Percentiles rank a stretch among this genome's conserved stretches.
These are phyloP conservation scores for Fusarium austroafricanum DNA, from an alignment of 2,329 filamentous ascomycete species.

Conservation along the genomic window DNA sequence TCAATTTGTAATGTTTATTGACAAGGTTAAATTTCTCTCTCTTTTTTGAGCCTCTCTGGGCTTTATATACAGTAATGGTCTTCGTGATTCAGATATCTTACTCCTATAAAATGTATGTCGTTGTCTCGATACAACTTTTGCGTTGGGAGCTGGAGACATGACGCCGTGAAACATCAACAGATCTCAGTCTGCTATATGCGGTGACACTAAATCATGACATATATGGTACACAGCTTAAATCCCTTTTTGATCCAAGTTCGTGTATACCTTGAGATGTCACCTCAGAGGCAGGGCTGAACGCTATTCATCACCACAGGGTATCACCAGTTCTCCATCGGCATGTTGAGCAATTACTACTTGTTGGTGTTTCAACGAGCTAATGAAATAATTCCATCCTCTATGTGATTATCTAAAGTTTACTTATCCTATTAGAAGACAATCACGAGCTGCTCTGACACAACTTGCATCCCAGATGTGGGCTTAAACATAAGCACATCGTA, in stretches of 20 bases:
- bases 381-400: no score
- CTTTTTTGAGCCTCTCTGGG: not conserved
- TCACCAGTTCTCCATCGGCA: no score
- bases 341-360: no score
- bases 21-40: no score
- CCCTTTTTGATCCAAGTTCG: not conserved
- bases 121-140: not conserved
- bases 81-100: not conserved
- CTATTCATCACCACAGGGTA: no score
- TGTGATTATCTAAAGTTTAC: no score
- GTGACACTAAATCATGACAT: not conserved
- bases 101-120: not conserved
- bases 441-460: no score
- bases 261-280: not conserved
- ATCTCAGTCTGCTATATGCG: not conserved
- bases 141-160: not conserved
- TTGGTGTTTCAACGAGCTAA: no score
- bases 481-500: no score
- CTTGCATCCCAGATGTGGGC: no score
- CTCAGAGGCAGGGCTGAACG: no score
- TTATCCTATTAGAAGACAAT: no score
- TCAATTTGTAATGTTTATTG: not conserved
- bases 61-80: not conserved
- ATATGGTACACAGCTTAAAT: not conserved
- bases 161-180: slow-evolving; percentile 2